phyloP scores from a whole-genome alignment of 1,284 basidiomycete genomes.

The Papiliotrema flavescens region DNA sequence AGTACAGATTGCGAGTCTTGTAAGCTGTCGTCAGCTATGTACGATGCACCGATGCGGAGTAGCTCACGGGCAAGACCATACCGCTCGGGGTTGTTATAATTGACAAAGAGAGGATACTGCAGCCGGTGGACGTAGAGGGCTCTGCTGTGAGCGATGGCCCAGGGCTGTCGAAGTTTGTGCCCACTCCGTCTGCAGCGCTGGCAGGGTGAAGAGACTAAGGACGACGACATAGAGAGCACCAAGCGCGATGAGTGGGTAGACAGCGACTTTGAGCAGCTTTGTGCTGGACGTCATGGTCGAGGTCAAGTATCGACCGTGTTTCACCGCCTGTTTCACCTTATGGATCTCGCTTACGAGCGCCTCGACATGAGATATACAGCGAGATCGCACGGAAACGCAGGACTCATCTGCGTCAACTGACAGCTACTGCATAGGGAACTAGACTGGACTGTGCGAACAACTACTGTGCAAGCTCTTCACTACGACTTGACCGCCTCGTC shows the following conservation, averaged over 20 bases:
- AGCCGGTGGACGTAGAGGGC: constrained; percentile 66
- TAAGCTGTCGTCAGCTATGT: constrained; percentile 55
- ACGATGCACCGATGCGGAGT: neutral
- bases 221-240: neutral
- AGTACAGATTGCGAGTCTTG: constrained; percentile 69
- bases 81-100: constrained; percentile 65
- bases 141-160: constrained; percentile 32
- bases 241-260: neutral
- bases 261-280: too few species aligned
- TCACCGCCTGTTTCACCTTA: too few species aligned
- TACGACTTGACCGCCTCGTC: too few species aligned
- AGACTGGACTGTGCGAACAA: too few species aligned
- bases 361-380: too few species aligned
- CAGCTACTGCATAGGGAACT: too few species aligned
- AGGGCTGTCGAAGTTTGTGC: neutral
- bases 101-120: constrained; percentile 61
- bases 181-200: neutral
- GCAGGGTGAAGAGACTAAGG: neutral
- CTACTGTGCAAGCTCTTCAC: too few species aligned
- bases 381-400: too few species aligned
- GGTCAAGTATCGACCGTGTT: too few species aligned
- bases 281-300: neutral
- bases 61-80: constrained; percentile 78
- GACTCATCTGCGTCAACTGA: too few species aligned
- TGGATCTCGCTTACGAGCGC: too few species aligned